A percentile compares a stretch with the other conserved stretches of the same genome.
Conservation (phyloP, 108 stramenopile species). For the Craspedostauros australis region DNA sequence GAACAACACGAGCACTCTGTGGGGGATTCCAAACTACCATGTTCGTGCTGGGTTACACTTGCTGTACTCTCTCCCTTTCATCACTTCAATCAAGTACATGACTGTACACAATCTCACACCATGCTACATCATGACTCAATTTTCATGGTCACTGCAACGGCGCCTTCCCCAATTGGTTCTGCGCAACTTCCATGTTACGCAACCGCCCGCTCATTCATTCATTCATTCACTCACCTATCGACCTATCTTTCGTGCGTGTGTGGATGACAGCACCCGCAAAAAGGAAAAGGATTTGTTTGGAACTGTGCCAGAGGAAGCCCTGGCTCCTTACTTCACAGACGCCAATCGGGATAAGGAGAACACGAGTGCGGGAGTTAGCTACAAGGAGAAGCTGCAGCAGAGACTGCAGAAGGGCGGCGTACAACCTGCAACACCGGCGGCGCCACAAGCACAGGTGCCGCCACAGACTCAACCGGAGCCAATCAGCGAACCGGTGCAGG, state of each 20-base stretch:
- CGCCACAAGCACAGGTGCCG: conserved; percentile 10
- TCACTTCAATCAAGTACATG: no score
- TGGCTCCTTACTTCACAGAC: conserved; percentile 21
- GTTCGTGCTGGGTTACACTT: neutral
- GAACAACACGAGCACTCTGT: no score
- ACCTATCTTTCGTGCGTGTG: no score
- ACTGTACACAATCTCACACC: no score
- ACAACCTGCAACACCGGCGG: conserved; percentile 5
- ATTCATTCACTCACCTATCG: neutral
- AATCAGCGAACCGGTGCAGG: neutral
- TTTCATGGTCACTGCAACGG: no score
- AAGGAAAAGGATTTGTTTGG: conserved; percentile 33
- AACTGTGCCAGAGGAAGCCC: conserved; percentile 29
- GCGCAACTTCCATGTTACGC: no score
- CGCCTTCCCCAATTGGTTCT: no score
- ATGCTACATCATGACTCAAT: no score
- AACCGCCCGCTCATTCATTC: neutral
- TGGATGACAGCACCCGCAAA: conserved; percentile 13
- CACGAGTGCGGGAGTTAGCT: conserved; percentile 36
- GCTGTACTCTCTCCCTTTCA: neutral
- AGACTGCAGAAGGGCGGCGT: conserved; percentile 14
- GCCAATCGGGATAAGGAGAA: conserved; percentile 1
- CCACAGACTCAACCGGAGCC: neutral
- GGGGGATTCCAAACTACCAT: no score
- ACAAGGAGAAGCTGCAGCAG: conserved; percentile 53